A percentile compares a stretch with the other conserved stretches of the same genome.
phyloP scores from a whole-genome alignment of 768 basidiomycete genomes.

The Strobilomyces confusus region DNA sequence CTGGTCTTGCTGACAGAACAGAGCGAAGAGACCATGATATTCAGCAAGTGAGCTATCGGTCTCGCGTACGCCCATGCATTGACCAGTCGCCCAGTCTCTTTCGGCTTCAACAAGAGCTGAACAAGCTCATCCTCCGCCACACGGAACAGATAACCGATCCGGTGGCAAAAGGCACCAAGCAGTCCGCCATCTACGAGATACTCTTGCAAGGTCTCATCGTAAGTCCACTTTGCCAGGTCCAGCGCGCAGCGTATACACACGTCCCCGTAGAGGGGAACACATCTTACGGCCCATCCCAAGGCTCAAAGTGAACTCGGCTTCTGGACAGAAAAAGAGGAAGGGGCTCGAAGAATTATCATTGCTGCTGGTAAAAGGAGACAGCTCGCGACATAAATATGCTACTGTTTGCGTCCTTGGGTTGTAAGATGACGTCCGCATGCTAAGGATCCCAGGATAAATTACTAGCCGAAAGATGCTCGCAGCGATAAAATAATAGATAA shows the following conservation, averaged over 20 bases:
- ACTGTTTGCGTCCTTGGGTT: conserved; percentile 8
- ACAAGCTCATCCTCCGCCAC: conserved; percentile 71
- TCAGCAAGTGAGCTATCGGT: conserved; percentile 68
- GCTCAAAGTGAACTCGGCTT: conserved; percentile 82
- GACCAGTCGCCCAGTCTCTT: conserved; percentile 51
- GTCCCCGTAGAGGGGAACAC: conserved; percentile 53
- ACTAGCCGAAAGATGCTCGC: conserved; percentile 10
- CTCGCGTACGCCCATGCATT: not conserved
- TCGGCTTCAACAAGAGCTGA: conserved; percentile 81
- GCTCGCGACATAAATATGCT: conserved; percentile 17
- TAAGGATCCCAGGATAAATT: conserved; percentile 20
- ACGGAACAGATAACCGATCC: conserved; percentile 62
- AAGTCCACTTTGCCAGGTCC: conserved; percentile 27
- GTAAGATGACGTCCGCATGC: conserved; percentile 16
- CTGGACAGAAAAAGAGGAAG: conserved; percentile 85
- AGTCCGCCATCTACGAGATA: conserved; percentile 69
- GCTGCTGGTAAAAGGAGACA: conserved; percentile 33
- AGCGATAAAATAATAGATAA: conserved; percentile 12
- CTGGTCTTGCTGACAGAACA: conserved; percentile 77
- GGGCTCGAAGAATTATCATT: conserved; percentile 59
- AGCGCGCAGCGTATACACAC: not conserved
- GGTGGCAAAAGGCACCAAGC: conserved; percentile 59
- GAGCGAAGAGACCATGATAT: conserved; percentile 94
- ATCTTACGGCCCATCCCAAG: conserved; percentile 74
- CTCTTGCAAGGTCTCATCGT: conserved; percentile 77